Evolutionary conservation across 2,329 filamentous ascomycete species (phyloP).

Genomic region (Cryoendolithus antarcticus): DNA sequence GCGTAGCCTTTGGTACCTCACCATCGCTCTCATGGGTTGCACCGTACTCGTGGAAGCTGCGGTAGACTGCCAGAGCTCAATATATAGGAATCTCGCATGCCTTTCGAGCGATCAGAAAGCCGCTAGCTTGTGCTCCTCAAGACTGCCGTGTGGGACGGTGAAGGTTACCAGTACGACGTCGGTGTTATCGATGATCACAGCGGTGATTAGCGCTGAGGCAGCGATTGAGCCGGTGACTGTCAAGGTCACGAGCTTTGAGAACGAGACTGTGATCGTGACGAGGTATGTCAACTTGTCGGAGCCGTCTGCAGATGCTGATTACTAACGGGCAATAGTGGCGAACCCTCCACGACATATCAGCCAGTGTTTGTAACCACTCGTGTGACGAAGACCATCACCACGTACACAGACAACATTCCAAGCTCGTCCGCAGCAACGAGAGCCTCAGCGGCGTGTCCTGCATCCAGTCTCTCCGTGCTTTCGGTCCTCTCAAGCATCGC

Average conservation of each 20-base stretch:
- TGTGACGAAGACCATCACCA: slow-evolving; percentile 1
- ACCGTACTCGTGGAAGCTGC: too few species aligned
- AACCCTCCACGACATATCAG: slow-evolving; percentile 1
- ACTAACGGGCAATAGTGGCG: neutral
- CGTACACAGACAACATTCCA: slow-evolving; percentile 3
- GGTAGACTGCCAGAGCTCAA: too few species aligned
- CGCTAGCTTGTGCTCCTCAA: slow-evolving; percentile 4
- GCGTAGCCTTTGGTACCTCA: too few species aligned
- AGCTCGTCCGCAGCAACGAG: slow-evolving; percentile 1
- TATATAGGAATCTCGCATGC: too few species aligned
- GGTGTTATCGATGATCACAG: slow-evolving; percentile 3
- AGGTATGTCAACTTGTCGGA: slow-evolving; percentile 2
- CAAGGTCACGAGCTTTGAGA: slow-evolving; percentile 2
- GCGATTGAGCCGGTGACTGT: slow-evolving; percentile 1
- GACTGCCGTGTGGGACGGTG: neutral
- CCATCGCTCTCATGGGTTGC: too few species aligned
- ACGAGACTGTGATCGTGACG: slow-evolving; percentile 1
- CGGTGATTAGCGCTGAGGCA: neutral
- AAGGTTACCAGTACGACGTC: slow-evolving; percentile 4
- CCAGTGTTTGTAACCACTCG: slow-evolving; percentile 3
- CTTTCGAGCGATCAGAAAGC: neutral
- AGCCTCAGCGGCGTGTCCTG: slow-evolving; percentile 1
- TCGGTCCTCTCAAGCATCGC: slow-evolving; percentile 1
- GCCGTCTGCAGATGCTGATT: too few species aligned
- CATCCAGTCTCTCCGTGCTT: slow-evolving; percentile 1